Base-by-base conservation (phyloP, 306 rosid species). In the Prunus dulcis region DNA sequence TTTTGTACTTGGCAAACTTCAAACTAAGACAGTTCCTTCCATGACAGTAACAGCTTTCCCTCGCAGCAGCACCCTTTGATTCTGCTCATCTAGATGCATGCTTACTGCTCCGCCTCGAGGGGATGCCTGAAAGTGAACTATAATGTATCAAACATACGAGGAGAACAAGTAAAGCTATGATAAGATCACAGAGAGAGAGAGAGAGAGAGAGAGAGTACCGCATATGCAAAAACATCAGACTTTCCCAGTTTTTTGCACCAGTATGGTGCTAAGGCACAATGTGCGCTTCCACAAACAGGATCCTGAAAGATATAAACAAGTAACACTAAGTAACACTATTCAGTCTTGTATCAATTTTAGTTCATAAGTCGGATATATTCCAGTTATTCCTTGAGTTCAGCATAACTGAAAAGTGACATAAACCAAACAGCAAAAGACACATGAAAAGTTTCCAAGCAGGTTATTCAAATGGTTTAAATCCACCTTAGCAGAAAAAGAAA, bases 41-140 rank as follows among this genome's bases (percentile, higher is more conserved):
- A 90, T 91, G 22, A 89, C 86, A 11, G 86, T 85, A 69, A 90
- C 71, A 45, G 89, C 97, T 76, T 88, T 91, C 56, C 96, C 97
- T 11, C 84, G 93, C 82, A 90, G 69, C 38, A 83, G 58, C 52
- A 94, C 96, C 62, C 90, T 87, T 55, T 87, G 90, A 46, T 81
- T 88, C 80, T 85, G 82, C 64, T 91, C 88, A 51, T 91, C 90
- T 20, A 83, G 19, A 86, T 82, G 94, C 79, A 88, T 67, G 64
- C 80, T 68, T 38, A 93, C 27, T 68, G 66, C 82, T 81, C 94
- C 98, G 19, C 98, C 90, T 80, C 96, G 85, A 0, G 83, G 79
- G 22, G 98, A 94, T 72, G 98, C 97, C 98, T 91, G 67, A 38
- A 27, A 77, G 28, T 51, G 63, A 76, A 27, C 47, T 67, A 76